phyloP scores from a whole-genome alignment of 2,329 filamentous ascomycete species.

The Diaporthe vaccinii region DNA sequence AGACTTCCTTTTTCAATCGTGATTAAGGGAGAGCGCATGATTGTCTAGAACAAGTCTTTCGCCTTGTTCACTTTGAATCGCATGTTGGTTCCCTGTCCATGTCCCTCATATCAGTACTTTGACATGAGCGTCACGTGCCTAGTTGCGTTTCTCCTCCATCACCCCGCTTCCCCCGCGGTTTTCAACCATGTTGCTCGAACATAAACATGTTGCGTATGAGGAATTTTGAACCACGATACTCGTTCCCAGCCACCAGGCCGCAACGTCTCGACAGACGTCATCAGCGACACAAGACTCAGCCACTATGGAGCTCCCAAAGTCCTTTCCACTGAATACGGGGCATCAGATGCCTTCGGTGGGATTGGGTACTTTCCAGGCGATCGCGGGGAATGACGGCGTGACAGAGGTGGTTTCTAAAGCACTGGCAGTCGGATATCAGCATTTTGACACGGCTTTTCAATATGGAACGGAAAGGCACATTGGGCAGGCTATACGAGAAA shows the following conservation, averaged over 20 bases:
- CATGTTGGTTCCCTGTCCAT: neutral
- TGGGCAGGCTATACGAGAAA: constrained; percentile 50
- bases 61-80: neutral
- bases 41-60: no score
- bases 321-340: constrained; percentile 24
- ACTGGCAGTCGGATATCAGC: constrained; percentile 48
- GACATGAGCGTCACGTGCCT: neutral
- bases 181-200: no score
- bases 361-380: constrained; percentile 2
- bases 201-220: no score
- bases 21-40: no score
- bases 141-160: neutral
- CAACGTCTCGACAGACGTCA: neutral
- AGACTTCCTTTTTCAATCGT: neutral
- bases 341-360: constrained; percentile 27
- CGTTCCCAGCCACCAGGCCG: neutral
- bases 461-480: constrained; percentile 48
- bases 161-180: neutral
- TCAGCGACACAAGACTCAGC: neutral
- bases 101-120: neutral
- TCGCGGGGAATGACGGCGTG: neutral
- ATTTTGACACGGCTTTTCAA: constrained; percentile 48
- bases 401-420: constrained; percentile 45
- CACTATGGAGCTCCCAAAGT: constrained; percentile 38
- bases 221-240: neutral